Base-by-base conservation (phyloP, 129 eudicot genomes). In the Lonicera japonica region DNA sequence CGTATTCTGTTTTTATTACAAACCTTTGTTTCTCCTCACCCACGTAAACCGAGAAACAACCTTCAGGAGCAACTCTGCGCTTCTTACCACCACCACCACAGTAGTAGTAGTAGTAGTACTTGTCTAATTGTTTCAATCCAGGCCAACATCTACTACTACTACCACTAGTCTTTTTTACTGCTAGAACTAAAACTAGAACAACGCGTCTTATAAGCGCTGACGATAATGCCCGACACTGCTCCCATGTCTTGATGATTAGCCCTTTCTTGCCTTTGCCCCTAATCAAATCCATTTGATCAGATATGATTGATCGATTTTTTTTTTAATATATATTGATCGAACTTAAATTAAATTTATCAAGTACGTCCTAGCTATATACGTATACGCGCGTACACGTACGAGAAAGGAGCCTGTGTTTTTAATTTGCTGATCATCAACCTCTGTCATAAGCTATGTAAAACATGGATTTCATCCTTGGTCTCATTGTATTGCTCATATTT, bases 11-110 rank as follows among this genome's bases (percentile, higher is more conserved):
- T 61, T 70, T 86, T 15, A 89, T 71, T 63, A 76, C 90, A 58
- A 89, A 86, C 71, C 80, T 73, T 60, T 79, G 80, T 48, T 73
- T 89, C 38, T 86, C 69, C 25, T 90, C 78, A 15, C 97, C 95
- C 56, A 89, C 97, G 48, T 80, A 86, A 56, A 89, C 85, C 8
- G 88, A 75, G 51, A 89, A 89, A 63, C 84, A 89, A 19, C 97
- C 97, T 50, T 78, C 70, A 0, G 88, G 87, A 5, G 75, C 70
- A 20, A 63, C 64, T 20, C 48, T 70, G 17, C 23, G 54, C 5
- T 12, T 20, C 57, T 47, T 61, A 41, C n/a, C n/a, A n/a, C n/a
- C n/a, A n/a, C n/a, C n/a, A n/a, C n/a, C n/a, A n/a, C n/a, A n/a
- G n/a, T n/a, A n/a, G n/a, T n/a, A n/a, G n/a, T n/a, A n/a, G n/a